A percentile compares a stretch with the other conserved stretches of the same genome.
These are phyloP conservation scores for Pichia sp. DNA, from an alignment of 1,139 yeast species.

Conservation along the genomic window DNA sequence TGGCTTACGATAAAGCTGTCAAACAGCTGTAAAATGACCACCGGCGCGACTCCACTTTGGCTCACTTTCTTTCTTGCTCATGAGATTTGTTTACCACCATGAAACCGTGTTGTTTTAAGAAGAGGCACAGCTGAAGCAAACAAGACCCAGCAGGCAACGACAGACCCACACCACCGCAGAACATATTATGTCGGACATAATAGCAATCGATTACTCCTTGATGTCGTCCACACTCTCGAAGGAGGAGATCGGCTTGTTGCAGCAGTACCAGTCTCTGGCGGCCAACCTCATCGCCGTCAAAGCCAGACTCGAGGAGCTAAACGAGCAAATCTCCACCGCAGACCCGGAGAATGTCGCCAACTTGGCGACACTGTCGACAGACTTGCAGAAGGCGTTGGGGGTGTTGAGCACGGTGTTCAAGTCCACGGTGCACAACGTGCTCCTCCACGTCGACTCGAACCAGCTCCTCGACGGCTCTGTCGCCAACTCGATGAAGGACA, in stretches of 20 bases:
- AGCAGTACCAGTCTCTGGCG: constrained; percentile 47
- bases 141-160: not conserved
- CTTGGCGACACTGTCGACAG: constrained; percentile 35
- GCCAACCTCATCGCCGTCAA: constrained; percentile 34
- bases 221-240: constrained; percentile 8
- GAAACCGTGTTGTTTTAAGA: not conserved
- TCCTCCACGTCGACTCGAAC: constrained; percentile 35
- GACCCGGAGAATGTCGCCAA: constrained; percentile 1
- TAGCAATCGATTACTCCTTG: constrained; percentile 9
- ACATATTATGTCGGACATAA: constrained; percentile 12
- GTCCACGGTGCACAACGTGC: constrained; percentile 54
- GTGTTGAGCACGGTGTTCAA: constrained; percentile 62
- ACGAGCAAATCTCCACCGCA: constrained; percentile 10
- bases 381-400: constrained; percentile 59
- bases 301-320: constrained; percentile 21
- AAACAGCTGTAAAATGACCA: not conserved
- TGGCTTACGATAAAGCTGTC: too few relatives aligned
- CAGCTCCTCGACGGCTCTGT: constrained; percentile 5
- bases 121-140: not conserved
- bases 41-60: not conserved
- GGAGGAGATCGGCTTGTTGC: constrained; percentile 24
- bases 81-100: not conserved
- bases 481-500: not conserved
- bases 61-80: not conserved
- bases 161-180: not conserved